Base-by-base conservation (phyloP, 140 eudicot genomes). In the Ambrosia hybrid region DNA sequence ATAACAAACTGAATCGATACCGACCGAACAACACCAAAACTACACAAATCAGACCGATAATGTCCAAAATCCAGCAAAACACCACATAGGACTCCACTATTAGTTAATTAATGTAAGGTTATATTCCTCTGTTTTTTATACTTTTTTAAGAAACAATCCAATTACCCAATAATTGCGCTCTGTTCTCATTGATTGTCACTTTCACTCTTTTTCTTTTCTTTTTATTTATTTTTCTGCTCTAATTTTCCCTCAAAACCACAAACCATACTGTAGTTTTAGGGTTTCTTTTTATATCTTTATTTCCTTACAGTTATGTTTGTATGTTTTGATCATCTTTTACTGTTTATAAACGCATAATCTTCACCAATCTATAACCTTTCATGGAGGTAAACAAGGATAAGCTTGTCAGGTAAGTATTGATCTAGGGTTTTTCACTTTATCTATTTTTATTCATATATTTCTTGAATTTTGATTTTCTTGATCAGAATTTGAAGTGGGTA, bases 311-410 rank as follows among this genome's bases (percentile, higher is more conserved):
- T 14, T 73, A 61, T 48, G 17, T 56, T 57, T 15, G 56, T 69
- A 39, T 76, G 53, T 37, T 61, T 59, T 43, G 36, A 70, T 77
- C 65, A 65, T 59, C 9, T 26, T 39, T 56, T 8, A 6, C 67
- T 53, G 68, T 9, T 11, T 16, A 48, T 9, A 26, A 46, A 48
- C 4, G 6, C 59, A 9, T 34, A 34, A 62, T 49, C 56, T 59
- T 70, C 57, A 71, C 3, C 51, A 26, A 51, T 21, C 2, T 30
- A 30, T 30, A 30, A 30, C 34, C 34, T 30, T 30, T 66, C 78
- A 92, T 92, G 98, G 98, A 86, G 79, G 21, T 78, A 51, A 89
- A 86, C 81, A 89, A 83, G 57, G 95, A 89, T 74, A 89, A 80
- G 79, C 81, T 83, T 69, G 95, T 92, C 70, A 92, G 96, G 98